These are phyloP conservation scores for Melampsora americana DNA, from an alignment of 1,284 basidiomycete species.

Conservation along the genomic window DNA sequence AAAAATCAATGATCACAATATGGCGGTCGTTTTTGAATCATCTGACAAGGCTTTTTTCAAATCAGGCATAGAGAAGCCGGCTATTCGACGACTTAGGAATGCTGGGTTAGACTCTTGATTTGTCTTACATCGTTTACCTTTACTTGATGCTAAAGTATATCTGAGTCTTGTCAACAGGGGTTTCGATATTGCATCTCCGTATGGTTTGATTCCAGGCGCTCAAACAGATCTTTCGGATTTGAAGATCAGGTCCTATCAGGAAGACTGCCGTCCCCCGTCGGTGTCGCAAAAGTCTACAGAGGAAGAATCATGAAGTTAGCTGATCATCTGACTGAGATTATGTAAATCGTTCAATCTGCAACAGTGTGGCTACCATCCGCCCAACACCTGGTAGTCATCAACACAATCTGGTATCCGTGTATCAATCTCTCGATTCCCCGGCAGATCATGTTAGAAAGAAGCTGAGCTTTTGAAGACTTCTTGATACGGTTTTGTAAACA, in stretches of 20 bases:
- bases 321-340: background rate
- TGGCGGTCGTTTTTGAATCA: conserved; percentile 33
- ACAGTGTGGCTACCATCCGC: no score
- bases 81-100: conserved; percentile 31
- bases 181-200: conserved; percentile 52
- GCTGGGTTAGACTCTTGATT: conserved; percentile 20
- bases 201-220: conserved; percentile 48
- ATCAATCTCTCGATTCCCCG: no score
- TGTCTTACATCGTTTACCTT: background rate
- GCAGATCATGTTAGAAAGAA: no score
- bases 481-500: no score
- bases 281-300: background rate
- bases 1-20: conserved; percentile 27
- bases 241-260: conserved; percentile 48
- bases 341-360: no score
- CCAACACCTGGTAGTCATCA: no score
- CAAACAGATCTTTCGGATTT: conserved; percentile 51
- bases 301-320: background rate
- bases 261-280: conserved; percentile 2
- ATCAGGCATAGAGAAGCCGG: conserved; percentile 19
- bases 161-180: conserved; percentile 44
- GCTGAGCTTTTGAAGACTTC: no score
- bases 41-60: conserved; percentile 35
- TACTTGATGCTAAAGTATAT: background rate
- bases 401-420: no score